Percentiles rank a stretch among this genome's conserved stretches.
phyloP scores from a whole-genome alignment of 805 yeast genomes.

The Nakazawaea ernobii region DNA sequence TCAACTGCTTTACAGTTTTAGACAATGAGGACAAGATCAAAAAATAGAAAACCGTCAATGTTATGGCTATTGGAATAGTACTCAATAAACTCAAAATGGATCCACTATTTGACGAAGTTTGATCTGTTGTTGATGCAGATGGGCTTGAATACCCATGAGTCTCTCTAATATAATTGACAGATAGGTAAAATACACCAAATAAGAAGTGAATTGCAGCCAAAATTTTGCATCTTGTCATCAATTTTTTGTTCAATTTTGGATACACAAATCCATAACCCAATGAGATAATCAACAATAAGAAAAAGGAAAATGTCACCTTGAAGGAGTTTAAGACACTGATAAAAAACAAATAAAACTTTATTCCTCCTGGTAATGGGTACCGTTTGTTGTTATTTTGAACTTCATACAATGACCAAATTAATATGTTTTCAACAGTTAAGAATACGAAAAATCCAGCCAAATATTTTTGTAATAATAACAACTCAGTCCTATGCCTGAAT shows the following conservation, averaged over 20 bases:
- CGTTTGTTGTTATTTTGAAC: conserved; percentile 53
- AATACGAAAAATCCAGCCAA: conserved; percentile 80
- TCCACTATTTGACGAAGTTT: conserved; percentile 44
- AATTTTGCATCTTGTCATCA: conserved; percentile 66
- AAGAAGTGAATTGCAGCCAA: conserved; percentile 53
- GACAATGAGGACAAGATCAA: conserved; percentile 69
- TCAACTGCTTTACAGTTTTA: conserved; percentile 65
- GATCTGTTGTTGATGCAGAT: conserved; percentile 24
- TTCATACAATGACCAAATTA: conserved; percentile 90
- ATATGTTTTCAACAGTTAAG: conserved; percentile 76
- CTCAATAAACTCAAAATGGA: conserved; percentile 50
- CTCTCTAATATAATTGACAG: conserved; percentile 32
- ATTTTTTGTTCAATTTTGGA: conserved; percentile 70
- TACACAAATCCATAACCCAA: conserved; percentile 94
- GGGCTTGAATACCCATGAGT: conserved; percentile 26
- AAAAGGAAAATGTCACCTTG: conserved; percentile 83
- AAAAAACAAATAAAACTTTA: conserved; percentile 70
- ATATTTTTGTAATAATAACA: conserved; percentile 86
- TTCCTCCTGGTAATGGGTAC: conserved; percentile 32
- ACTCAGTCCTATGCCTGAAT: conserved; percentile 78
- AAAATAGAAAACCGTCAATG: conserved; percentile 69
- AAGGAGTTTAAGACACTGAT: conserved; percentile 75
- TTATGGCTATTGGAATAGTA: conserved; percentile 64
- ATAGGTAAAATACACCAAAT: conserved; percentile 46
- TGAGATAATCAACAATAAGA: conserved; percentile 76